Conservation (phyloP, 352 stramenopile species). For the Halophytophthora batemanensis region DNA sequence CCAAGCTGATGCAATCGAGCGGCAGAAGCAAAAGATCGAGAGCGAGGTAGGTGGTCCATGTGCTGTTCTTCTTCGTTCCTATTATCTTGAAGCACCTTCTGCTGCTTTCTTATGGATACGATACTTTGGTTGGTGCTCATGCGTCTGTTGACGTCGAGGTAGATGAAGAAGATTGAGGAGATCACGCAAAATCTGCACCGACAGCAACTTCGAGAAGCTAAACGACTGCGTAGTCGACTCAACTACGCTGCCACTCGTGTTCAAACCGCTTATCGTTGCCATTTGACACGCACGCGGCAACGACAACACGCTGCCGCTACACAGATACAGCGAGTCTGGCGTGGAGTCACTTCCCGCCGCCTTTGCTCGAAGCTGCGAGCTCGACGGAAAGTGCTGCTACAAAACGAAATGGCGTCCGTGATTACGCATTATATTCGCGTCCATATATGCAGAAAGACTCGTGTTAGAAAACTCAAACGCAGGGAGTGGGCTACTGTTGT, state of each 20-base stretch:
- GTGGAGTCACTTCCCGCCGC: conserved; percentile 24
- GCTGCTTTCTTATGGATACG: background rate
- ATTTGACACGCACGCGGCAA: conserved; percentile 10
- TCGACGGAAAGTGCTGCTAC: conserved; percentile 12
- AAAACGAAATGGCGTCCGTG: conserved; percentile 30
- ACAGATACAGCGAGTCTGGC: conserved; percentile 45
- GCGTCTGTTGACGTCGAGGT: background rate
- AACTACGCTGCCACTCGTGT: conserved; percentile 48
- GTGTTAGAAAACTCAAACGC: conserved; percentile 23
- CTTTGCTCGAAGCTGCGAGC: conserved; percentile 11
- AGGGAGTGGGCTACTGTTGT: conserved; percentile 30
- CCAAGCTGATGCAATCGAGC: conserved; percentile 68
- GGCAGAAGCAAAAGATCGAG: conserved; percentile 80
- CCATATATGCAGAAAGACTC: conserved; percentile 25
- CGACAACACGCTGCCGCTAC: conserved; percentile 28
- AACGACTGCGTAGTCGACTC: conserved; percentile 51
- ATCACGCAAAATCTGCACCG: conserved; percentile 65
- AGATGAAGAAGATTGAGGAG: conserved; percentile 80
- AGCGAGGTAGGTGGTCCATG: conserved; percentile 34
- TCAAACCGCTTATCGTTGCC: conserved; percentile 39
- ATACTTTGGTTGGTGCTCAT: background rate
- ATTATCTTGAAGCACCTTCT: background rate
- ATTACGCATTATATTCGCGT: conserved; percentile 40
- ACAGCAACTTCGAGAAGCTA: conserved; percentile 64
- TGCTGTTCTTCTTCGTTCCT: background rate